Percentiles rank a stretch among this genome's conserved stretches.
Conservation (phyloP, 139 green algal species). For the Micromonas commoda region DNA sequence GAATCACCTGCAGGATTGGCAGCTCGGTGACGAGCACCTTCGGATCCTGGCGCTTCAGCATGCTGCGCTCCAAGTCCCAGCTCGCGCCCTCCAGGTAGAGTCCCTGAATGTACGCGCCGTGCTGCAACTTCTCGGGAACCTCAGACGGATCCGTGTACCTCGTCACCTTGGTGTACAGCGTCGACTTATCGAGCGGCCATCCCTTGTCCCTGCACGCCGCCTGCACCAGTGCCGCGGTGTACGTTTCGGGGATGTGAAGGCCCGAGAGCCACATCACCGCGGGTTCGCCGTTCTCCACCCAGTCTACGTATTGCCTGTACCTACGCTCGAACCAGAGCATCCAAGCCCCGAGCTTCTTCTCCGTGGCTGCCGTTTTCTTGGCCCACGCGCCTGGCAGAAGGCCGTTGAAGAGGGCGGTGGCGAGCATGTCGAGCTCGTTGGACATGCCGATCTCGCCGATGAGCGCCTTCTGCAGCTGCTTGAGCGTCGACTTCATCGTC, state of each 20-base stretch:
- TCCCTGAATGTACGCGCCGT: constrained; percentile 70
- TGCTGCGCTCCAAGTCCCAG: constrained; percentile 56
- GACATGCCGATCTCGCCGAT: constrained; percentile 75
- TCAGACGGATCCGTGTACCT: constrained; percentile 41
- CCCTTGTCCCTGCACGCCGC: constrained; percentile 68
- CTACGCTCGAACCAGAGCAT: constrained; percentile 71
- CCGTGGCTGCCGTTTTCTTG: constrained; percentile 59
- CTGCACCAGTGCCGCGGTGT: constrained; percentile 77
- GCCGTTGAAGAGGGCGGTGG: constrained; percentile 62
- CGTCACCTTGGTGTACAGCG: constrained; percentile 75
- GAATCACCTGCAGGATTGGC: constrained; percentile 72
- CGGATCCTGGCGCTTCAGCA: constrained; percentile 57
- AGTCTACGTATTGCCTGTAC: constrained; percentile 62
- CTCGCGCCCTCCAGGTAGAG: constrained; percentile 75
- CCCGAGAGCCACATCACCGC: constrained; percentile 76
- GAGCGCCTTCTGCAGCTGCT: constrained; percentile 66
- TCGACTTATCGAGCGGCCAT: constrained; percentile 73
- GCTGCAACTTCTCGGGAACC: constrained; percentile 47
- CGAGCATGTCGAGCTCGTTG: constrained; percentile 61
- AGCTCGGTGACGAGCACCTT: constrained; percentile 75
- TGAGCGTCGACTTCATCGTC: constrained; percentile 59
- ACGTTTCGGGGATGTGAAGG: constrained; percentile 78
- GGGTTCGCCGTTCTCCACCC: constrained; percentile 67
- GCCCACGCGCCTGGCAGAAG: constrained; percentile 69
- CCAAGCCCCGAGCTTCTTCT: constrained; percentile 71